Evolutionary conservation across 2,329 filamentous ascomycete genomes (phyloP).

Genomic region (Pseudogymnoascus sp.): DNA sequence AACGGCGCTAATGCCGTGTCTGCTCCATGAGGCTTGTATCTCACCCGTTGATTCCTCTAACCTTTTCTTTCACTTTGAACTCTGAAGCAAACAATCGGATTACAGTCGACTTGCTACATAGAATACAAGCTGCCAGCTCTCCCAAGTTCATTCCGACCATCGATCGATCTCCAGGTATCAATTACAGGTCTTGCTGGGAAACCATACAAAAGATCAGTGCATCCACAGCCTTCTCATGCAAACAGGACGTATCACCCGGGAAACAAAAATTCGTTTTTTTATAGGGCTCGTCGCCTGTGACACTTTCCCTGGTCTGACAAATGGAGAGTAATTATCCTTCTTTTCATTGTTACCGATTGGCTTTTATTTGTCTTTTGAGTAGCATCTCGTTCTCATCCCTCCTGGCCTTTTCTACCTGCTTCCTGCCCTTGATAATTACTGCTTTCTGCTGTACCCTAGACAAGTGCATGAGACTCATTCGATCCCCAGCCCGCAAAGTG

Average conservation of each 20-base stretch:
- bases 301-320: not conserved
- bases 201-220: not conserved
- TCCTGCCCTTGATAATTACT: not conserved
- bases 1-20: too few relatives aligned
- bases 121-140: not conserved
- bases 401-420: not conserved
- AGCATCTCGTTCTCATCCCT: not conserved
- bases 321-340: not conserved
- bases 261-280: not conserved
- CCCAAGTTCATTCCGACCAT: not conserved
- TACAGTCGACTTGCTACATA: not conserved
- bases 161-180: not conserved
- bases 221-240: not conserved
- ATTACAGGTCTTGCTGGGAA: not conserved
- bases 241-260: not conserved
- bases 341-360: not conserved
- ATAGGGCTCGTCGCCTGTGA: not conserved
- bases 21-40: not conserved
- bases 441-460: not conserved
- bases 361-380: not conserved
- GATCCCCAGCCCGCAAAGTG: conserved; percentile 1
- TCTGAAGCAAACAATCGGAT: not conserved
- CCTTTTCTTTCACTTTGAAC: not conserved
- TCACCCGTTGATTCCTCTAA: not conserved
- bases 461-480: conserved; percentile 8